Percentiles rank a stretch among this genome's conserved stretches.
These are phyloP conservation scores for Terfezia claveryi DNA, from an alignment of 495 filamentous ascomycete species.

Conservation along the genomic window DNA sequence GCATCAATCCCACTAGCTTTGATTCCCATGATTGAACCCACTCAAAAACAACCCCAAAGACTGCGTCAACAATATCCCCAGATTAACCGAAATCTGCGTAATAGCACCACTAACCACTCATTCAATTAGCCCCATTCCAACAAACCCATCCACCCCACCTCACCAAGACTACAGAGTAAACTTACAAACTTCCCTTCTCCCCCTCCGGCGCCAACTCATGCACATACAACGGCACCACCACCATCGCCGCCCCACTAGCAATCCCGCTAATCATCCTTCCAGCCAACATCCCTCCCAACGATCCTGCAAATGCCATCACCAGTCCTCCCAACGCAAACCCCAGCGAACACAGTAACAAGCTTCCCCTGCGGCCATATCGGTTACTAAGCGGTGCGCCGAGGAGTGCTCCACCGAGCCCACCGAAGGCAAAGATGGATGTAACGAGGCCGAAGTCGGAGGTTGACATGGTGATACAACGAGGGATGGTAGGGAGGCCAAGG, in stretches of 20 bases:
- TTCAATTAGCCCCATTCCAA: background rate
- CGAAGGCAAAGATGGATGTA: constrained; percentile 76
- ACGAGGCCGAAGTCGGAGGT: constrained; percentile 27
- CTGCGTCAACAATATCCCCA: constrained; percentile 77
- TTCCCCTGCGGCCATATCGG: constrained; percentile 43
- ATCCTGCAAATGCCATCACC: constrained; percentile 45
- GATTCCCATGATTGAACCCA: constrained; percentile 13
- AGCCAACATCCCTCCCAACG: constrained; percentile 41
- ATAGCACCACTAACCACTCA: constrained; percentile 38
- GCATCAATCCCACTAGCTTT: background rate
- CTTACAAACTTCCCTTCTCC: constrained; percentile 51
- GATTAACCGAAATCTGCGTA: constrained; percentile 82
- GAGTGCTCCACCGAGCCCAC: constrained; percentile 67
- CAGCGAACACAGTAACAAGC: constrained; percentile 48
- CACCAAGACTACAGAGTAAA: background rate
- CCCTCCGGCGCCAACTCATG: constrained; percentile 67
- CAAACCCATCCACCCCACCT: background rate
- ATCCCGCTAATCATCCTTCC: constrained; percentile 65
- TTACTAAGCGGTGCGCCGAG: constrained; percentile 51
- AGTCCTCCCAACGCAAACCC: constrained; percentile 59
- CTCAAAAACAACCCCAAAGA: constrained; percentile 71
- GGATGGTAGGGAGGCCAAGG: constrained; percentile 31
- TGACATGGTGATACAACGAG: background rate
- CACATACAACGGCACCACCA: constrained; percentile 91
- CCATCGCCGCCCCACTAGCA: constrained; percentile 66